Evolutionary conservation across 2,329 filamentous ascomycete genomes (phyloP), one percentile per base, ranked within the genome.

Genomic region (Akanthomyces dipterigenus): DNA sequence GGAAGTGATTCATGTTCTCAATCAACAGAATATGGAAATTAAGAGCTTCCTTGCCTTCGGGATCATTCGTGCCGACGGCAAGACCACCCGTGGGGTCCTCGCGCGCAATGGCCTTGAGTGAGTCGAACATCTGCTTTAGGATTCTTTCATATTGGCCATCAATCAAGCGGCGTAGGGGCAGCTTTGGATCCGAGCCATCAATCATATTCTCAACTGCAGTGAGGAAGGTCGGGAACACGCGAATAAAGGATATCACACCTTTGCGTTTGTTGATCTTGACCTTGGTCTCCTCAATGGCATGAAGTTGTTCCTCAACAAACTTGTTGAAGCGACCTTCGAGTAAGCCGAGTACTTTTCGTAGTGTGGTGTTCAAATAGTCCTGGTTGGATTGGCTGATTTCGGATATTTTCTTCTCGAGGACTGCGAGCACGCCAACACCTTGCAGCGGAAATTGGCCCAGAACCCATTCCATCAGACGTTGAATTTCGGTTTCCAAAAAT

Each of bases 191-290:
- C 9, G 81, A 76, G 20, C 80, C 80, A 0, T 82, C 77, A 51
- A 96, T 82, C 85, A 96, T 93, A 69, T 88, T 92, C 75, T 97
- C 93, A 1, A 97, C 84, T 0, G 89, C 87, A 1, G 84, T 76
- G n/a, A 87, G 87, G 75, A 97, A 97, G 63, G 88, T 80, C 0
- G 93, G 95, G 79, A 98, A 98, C 45, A 93, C 88, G 65, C 91
- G 90, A 79, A 98, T 93, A 74, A 98, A 98, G 18, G 88, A 88
- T 68, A 98, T 97, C 61, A 99, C 91, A 12, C 95, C 93, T 77
- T 96, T 97, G 67, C 95, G 89, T 80, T 98, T 98, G 80, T 96
- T 97, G 76, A 97, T 92, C 79, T 97, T 97, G 73, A 99, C 93
- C 76, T 98, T 98, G 43, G 93, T 98, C 64, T 98, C 95, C 75